These are phyloP conservation scores for Fusarium euwallaceae DNA, from an alignment of 2,329 filamentous ascomycete genomes.

Conservation along the genomic window DNA sequence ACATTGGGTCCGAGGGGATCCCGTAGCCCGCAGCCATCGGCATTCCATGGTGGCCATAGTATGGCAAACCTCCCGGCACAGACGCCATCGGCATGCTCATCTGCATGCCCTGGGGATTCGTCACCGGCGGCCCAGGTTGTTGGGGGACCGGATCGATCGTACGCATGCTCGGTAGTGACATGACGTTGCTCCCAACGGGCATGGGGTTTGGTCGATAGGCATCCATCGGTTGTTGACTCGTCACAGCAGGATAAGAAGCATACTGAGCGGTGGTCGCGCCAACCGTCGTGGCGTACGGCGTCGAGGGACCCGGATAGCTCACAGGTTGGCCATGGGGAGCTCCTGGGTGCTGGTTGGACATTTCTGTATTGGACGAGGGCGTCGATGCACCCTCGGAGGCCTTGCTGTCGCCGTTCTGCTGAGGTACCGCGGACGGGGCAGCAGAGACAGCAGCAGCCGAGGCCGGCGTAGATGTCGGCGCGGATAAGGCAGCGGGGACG, in stretches of 20 bases:
- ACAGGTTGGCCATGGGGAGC: constrained; percentile 47
- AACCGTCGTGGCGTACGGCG: constrained; percentile 41
- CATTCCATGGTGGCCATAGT: constrained; percentile 58
- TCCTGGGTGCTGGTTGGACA: constrained; percentile 52
- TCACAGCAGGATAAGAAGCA: constrained; percentile 48
- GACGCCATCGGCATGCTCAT: constrained; percentile 51
- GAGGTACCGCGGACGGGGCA: constrained; percentile 35
- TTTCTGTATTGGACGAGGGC: constrained; percentile 44
- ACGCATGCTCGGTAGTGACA: constrained; percentile 58
- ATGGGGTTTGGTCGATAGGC: constrained; percentile 48
- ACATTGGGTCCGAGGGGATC: constrained; percentile 59
- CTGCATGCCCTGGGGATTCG: constrained; percentile 54
- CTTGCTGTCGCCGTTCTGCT: constrained; percentile 52
- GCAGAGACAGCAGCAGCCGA: constrained; percentile 35
- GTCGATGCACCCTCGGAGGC: constrained; percentile 45
- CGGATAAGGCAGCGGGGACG: constrained; percentile 26
- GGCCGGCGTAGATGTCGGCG: constrained; percentile 31
- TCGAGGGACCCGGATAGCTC: constrained; percentile 47
- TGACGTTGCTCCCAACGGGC: constrained; percentile 46
- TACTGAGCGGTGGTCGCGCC: constrained; percentile 47
- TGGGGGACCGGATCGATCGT: constrained; percentile 54
- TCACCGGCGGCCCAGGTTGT: constrained; percentile 44
- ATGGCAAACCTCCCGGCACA: constrained; percentile 53
- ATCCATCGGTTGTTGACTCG: constrained; percentile 45
- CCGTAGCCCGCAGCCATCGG: constrained; percentile 53